These are phyloP conservation scores for Fibroporia radiculosa DNA, from an alignment of 768 basidiomycete genomes.

Conservation along the genomic window DNA sequence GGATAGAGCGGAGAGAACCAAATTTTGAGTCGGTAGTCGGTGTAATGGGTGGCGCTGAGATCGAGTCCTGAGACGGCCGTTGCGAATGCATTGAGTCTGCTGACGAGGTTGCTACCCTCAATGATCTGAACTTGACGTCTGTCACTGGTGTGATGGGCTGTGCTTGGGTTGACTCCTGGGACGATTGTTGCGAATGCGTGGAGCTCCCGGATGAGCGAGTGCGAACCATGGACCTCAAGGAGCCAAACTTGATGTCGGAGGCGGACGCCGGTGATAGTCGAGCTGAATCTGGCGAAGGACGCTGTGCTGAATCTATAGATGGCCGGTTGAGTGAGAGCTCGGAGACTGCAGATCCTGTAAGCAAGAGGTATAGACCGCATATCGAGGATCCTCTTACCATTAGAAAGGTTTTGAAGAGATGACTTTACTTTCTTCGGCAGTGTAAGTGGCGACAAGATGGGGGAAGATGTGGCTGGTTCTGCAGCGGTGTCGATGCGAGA, in stretches of 20 bases:
- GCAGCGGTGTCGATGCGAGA: conserved; percentile 31
- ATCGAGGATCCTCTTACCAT: conserved; percentile 13
- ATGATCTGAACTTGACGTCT: not conserved
- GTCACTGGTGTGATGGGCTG: not conserved
- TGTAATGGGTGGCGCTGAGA: conserved; percentile 25
- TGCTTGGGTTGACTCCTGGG: not conserved
- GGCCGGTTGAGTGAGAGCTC: conserved; percentile 19
- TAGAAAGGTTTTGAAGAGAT: conserved; percentile 16
- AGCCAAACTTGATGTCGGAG: conserved; percentile 3
- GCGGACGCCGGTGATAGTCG: not conserved
- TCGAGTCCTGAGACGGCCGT: conserved; percentile 14
- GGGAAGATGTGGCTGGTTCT: conserved; percentile 12
- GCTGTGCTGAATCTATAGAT: conserved; percentile 19
- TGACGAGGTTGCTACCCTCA: not conserved
- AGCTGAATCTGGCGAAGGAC: not conserved
- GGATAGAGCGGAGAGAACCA: conserved; percentile 62
- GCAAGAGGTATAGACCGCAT: not conserved
- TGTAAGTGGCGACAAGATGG: not conserved
- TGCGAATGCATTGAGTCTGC: conserved; percentile 2
- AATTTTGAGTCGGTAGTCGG: conserved; percentile 28
- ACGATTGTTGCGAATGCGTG: not conserved
- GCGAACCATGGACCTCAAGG: not conserved
- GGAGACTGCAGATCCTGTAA: conserved; percentile 12
- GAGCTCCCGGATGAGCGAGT: not conserved
- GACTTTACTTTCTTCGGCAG: conserved; percentile 49